A percentile compares a stretch with the other conserved stretches of the same genome.
Evolutionary conservation across 23 red algal genomes (phyloP).

Genomic region (Agarophyton chilense): DNA sequence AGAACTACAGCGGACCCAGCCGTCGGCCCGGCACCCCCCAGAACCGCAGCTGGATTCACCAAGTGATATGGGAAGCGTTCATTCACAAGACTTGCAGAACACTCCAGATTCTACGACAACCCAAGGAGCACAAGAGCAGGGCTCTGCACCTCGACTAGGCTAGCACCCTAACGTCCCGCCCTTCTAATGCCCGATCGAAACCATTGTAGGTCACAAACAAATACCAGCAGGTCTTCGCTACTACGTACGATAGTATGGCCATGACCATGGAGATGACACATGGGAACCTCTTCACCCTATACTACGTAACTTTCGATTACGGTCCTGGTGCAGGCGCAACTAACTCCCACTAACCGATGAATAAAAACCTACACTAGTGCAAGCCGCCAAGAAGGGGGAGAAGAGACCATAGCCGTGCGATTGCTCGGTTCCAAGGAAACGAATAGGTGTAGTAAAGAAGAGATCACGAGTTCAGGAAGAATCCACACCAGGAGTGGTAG

Average conservation of each 20-base stretch:
- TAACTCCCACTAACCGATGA: neutral
- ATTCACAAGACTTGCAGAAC: neutral
- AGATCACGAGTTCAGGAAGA: too few species aligned
- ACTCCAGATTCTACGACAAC: neutral
- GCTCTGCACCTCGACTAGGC: neutral
- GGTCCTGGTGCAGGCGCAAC: neutral
- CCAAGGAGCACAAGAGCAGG: neutral
- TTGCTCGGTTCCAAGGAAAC: too few species aligned
- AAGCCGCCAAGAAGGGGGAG: too few species aligned
- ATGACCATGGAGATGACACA: neutral
- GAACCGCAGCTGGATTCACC: neutral
- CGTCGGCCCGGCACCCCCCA: neutral
- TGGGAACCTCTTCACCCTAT: neutral
- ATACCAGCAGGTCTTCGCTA: too few species aligned
- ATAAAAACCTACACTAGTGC: neutral
- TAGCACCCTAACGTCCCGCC: neutral
- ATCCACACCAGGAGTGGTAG: too few species aligned
- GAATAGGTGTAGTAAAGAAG: too few species aligned
- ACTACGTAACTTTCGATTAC: neutral
- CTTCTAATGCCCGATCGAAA: neutral
- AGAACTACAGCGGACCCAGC: too few species aligned
- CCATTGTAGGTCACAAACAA: too few species aligned
- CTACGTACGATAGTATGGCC: neutral
- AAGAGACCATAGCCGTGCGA: too few species aligned
- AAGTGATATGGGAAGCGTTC: too few species aligned